Evolutionary conservation across 1,284 basidiomycete genomes (phyloP).

Genomic region (Trametes polyzona): DNA sequence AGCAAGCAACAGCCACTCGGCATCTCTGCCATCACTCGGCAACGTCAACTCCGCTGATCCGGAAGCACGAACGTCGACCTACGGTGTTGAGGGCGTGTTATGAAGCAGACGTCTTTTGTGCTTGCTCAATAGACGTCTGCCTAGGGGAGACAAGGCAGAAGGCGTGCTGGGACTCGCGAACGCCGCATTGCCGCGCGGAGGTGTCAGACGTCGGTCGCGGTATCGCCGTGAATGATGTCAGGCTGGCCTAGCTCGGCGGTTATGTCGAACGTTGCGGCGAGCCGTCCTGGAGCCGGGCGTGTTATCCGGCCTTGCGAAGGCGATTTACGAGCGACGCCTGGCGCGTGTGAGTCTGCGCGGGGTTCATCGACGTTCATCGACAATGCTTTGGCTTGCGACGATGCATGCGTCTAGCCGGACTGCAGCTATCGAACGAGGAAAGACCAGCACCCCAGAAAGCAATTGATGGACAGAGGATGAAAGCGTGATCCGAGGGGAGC

Average conservation of each 20-base stretch:
- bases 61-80: no score
- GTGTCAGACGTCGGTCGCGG: slow-evolving; percentile 5
- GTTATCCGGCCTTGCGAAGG: neutral
- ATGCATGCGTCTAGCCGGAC: no score
- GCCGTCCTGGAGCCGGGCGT: no score
- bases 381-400: neutral
- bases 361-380: neutral
- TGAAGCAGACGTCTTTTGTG: no score
- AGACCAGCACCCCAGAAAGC: no score
- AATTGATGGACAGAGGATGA: neutral
- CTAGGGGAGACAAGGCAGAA: no score
- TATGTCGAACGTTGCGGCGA: neutral
- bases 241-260: neutral
- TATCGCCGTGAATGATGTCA: slow-evolving; percentile 15
- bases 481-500: neutral
- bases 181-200: neutral
- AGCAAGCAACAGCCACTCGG: no score
- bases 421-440: neutral
- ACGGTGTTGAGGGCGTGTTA: no score
- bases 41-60: no score
- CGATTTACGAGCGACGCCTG: neutral
- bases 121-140: no score
- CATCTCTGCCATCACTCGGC: no score
- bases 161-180: no score
- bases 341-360: neutral